Evolutionary conservation across 257 asterid species (phyloP), one percentile per base, ranked within the genome.

Genomic region (Nicotiana benthamiana): DNA sequence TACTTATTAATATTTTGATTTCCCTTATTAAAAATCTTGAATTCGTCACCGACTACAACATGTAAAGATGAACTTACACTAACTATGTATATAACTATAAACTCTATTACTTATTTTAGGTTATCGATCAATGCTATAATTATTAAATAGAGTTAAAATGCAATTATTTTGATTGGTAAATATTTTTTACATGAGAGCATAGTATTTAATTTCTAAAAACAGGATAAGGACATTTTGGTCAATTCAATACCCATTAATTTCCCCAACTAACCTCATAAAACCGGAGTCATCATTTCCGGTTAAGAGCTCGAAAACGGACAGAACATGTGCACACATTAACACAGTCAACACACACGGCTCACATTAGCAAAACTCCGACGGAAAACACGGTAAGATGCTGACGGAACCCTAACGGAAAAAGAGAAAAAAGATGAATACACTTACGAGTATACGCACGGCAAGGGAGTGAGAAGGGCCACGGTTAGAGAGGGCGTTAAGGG

Each of bases 401-500:
- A 15, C 12, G 12, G 60, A 65, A 17, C 53, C 11, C 10, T 20
- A 27, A 51, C 20, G 48, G 30, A 11, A 53, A 24, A 28, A 40
- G 24, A 62, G 57, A 40, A 28, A 34, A 12, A 9, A 60, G 59
- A 26, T 28, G 57, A 79, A 80, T 68, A 53, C 57, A 82, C 89
- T 84, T 80, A 93, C 97, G 26, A 93, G 94, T 70, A 91, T 83
- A 80, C 92, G 88, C 4, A 97, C 95, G 59, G 97, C 95, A 80
- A 90, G 91, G 34, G 93, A 89, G 80, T 90, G 89, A 11, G 95
- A 87, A 32, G 97, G 92, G 18, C 91, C 90, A 76, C 89, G 85
- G 67, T 90, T 79, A 82, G 92, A 85, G 77, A 93, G 92, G 34
- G 94, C 87, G 60, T 51, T 40, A 84, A 92, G 95, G 8, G 95